Percentiles rank a stretch among this genome's conserved stretches.
These are phyloP conservation scores for Turnera subulata DNA, from an alignment of 345 rosid genomes.

Conservation along the genomic window DNA sequence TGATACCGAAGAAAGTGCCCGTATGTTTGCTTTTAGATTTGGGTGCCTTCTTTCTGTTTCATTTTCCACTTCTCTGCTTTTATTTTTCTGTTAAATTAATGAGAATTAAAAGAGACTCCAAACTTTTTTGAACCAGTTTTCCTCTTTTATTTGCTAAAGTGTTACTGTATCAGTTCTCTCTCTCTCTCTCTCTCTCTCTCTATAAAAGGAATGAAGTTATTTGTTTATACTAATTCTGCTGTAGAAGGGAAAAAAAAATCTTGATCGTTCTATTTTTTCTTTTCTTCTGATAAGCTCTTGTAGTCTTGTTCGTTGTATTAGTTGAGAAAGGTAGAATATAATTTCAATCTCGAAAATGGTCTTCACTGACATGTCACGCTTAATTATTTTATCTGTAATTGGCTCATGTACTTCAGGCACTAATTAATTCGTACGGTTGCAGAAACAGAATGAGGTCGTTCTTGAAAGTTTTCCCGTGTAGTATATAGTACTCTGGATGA, in stretches of 20 bases:
- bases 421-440: not conserved
- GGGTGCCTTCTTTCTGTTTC: not conserved
- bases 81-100: not conserved
- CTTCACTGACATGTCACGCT: no score
- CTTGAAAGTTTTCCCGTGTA: not conserved
- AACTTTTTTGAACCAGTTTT: not conserved
- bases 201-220: no score
- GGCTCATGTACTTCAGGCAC: not conserved
- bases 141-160: not conserved
- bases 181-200: no score
- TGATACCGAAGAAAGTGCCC: constrained; percentile 52
- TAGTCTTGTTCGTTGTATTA: no score
- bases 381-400: not conserved
- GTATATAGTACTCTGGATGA: no score
- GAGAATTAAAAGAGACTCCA: not conserved
- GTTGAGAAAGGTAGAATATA: no score
- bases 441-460: not conserved
- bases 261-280: no score
- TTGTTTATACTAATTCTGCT: no score
- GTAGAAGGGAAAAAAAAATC: no score
- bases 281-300: no score
- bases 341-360: no score
- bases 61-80: not conserved
- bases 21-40: constrained; percentile 17
- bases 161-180: no score